A percentile compares a stretch with the other conserved stretches of the same genome.
Evolutionary conservation across 2,329 filamentous ascomycete species (phyloP).

Genomic region (Penicillium sp.): DNA sequence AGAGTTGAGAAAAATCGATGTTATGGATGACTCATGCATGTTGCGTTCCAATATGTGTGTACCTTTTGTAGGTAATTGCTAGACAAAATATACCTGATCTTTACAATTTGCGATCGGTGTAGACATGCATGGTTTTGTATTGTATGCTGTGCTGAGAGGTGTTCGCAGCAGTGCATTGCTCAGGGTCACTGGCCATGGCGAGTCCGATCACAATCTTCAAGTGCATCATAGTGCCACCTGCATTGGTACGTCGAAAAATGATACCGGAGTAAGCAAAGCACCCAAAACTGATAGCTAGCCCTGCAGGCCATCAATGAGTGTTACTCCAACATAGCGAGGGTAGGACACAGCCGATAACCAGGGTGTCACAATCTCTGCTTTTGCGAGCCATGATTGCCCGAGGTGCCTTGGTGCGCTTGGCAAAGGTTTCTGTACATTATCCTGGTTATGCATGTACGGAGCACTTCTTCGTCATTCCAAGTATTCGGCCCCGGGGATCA

Average conservation of each 20-base stretch:
- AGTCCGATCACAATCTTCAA: not conserved
- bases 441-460: not conserved
- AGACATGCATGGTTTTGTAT: no score
- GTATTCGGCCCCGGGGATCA: not conserved
- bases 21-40: not conserved
- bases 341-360: not conserved
- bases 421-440: not conserved
- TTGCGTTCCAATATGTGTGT: not conserved
- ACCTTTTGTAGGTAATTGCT: not conserved
- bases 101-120: not conserved
- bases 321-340: not conserved
- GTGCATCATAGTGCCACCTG: not conserved
- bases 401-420: slow-evolving; percentile 1
- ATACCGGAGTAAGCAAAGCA: not conserved
- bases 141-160: not conserved
- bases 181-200: not conserved
- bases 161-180: not conserved
- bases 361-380: not conserved
- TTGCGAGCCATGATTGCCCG: not conserved
- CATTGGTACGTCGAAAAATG: not conserved
- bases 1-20: not conserved
- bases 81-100: not conserved
- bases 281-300: not conserved
- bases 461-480: not conserved
- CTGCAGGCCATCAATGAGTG: not conserved